Conservation (phyloP, 2,329 filamentous ascomycete species). For the Chrysoporthe deuterocubensis region DNA sequence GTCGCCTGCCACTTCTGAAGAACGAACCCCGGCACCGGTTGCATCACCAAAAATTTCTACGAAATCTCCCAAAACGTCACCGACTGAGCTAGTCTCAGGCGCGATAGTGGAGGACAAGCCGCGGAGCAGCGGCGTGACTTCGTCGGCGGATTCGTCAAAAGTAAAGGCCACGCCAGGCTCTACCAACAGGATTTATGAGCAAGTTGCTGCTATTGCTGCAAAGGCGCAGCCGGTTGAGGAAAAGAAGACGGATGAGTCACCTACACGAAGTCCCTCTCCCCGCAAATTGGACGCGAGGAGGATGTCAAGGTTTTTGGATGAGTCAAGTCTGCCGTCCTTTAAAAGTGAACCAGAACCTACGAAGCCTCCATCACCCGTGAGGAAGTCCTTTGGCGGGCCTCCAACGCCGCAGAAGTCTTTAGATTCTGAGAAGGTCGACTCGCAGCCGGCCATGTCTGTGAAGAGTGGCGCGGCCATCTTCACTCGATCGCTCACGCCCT, state of each 20-base stretch:
- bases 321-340: constrained; percentile 38
- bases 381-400: constrained; percentile 53
- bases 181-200: constrained; percentile 40
- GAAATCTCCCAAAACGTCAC: constrained; percentile 30
- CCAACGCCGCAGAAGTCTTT: constrained; percentile 29
- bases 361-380: constrained; percentile 41
- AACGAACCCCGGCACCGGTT: constrained; percentile 27
- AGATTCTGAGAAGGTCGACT: constrained; percentile 35
- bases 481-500: constrained; percentile 35
- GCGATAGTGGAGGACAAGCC: constrained; percentile 12
- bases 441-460: constrained; percentile 44
- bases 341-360: constrained; percentile 37
- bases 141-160: constrained; percentile 35
- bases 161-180: constrained; percentile 33
- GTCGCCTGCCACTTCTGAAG: constrained; percentile 1
- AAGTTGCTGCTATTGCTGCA: constrained; percentile 37
- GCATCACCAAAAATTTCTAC: constrained; percentile 36
- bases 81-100: constrained; percentile 31
- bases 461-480: constrained; percentile 41
- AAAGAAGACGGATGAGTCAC: constrained; percentile 42
- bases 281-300: constrained; percentile 63
- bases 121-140: constrained; percentile 23
- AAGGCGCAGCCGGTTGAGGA: constrained; percentile 35
- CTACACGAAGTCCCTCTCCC: constrained; percentile 50
- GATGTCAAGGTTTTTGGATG: constrained; percentile 62